Conservation (phyloP, 352 stramenopile species). For the Phytophthora brassicae region DNA sequence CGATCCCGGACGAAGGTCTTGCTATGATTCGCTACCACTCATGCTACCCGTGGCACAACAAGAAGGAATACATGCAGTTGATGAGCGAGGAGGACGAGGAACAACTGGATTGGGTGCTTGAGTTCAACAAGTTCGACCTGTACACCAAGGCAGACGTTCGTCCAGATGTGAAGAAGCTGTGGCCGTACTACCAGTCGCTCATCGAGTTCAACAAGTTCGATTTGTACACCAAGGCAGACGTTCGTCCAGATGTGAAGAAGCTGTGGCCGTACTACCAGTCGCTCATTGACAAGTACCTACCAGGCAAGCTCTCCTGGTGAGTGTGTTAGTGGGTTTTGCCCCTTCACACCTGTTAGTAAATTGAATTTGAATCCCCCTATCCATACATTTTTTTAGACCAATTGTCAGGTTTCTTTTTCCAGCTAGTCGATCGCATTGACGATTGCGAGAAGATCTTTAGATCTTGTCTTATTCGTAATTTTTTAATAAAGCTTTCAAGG, state of each 20-base stretch:
- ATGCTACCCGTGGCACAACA: slow-evolving; percentile 93
- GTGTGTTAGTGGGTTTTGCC: not conserved
- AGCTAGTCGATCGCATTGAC: too few relatives aligned
- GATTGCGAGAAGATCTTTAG: too few relatives aligned
- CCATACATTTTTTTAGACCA: too few relatives aligned
- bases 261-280: slow-evolving; percentile 92
- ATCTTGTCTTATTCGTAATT: too few relatives aligned
- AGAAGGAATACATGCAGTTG: slow-evolving; percentile 89
- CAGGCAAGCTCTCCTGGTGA: slow-evolving; percentile 75
- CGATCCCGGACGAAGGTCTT: slow-evolving; percentile 88
- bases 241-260: slow-evolving; percentile 71
- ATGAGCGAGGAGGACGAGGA: slow-evolving; percentile 88
- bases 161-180: slow-evolving; percentile 83
- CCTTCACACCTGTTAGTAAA: not conserved
- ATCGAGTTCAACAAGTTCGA: slow-evolving; percentile 95
- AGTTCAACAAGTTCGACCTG: slow-evolving; percentile 94
- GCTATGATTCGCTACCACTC: slow-evolving; percentile 95
- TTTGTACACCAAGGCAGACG: slow-evolving; percentile 92
- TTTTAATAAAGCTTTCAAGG: too few relatives aligned
- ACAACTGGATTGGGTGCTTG: slow-evolving; percentile 89
- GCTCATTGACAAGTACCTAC: slow-evolving; percentile 92
- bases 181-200: slow-evolving; percentile 94
- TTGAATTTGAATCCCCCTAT: not conserved
- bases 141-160: slow-evolving; percentile 91
- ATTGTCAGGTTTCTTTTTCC: too few relatives aligned